Conservation (phyloP, 2,329 filamentous ascomycete species). For the Neonectria punicea region DNA sequence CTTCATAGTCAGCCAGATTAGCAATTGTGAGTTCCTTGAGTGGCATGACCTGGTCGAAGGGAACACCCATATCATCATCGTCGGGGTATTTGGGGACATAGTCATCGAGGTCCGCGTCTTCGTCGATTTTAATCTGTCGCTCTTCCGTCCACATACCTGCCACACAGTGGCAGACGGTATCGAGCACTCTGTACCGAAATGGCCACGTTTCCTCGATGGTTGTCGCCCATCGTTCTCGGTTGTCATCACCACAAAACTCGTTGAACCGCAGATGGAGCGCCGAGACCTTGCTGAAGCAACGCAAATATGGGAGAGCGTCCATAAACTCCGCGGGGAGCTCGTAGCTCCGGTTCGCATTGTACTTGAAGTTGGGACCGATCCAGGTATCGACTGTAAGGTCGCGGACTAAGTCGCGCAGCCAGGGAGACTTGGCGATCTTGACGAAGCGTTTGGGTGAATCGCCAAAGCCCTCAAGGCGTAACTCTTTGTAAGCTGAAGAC, state of each 20-base stretch:
- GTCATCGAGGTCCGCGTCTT: not conserved
- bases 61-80: not conserved
- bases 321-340: slow-evolving; percentile 3
- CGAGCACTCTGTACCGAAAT: slow-evolving; percentile 25
- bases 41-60: not conserved
- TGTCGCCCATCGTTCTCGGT: rapidly evolving
- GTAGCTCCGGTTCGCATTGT: not conserved
- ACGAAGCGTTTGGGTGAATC: slow-evolving; percentile 26
- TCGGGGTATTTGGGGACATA: not conserved
- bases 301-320: slow-evolving; percentile 24
- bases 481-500: not conserved
- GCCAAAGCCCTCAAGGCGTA: slow-evolving; percentile 7
- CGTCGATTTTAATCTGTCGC: slow-evolving; percentile 19
- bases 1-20: slow-evolving; percentile 28
- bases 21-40: slow-evolving; percentile 26
- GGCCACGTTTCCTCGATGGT: slow-evolving; percentile 18
- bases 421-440: slow-evolving; percentile 11
- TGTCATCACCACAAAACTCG: slow-evolving; percentile 13
- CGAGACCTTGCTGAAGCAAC: slow-evolving; percentile 1
- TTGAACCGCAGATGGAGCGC: slow-evolving; percentile 25
- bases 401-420: slow-evolving; percentile 15
- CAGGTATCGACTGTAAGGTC: slow-evolving; percentile 34
- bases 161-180: slow-evolving; percentile 31
- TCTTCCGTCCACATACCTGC: slow-evolving; percentile 26
- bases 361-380: slow-evolving; percentile 14